phyloP scores from a whole-genome alignment of 2,329 filamentous ascomycete genomes.

The Apiospora arundinis region DNA sequence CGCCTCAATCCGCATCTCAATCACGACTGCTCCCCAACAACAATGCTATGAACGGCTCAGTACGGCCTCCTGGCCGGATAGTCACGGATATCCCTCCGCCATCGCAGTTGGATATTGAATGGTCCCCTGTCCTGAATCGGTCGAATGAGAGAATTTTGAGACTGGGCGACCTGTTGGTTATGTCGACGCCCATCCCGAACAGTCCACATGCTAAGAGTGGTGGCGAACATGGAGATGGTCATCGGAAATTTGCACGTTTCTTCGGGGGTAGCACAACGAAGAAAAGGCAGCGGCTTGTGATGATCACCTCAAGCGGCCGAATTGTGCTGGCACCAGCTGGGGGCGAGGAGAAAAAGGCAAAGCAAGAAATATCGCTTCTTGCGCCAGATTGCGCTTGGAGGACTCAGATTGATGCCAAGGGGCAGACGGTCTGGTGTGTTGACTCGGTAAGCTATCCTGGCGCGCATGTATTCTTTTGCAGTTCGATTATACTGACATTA shows the following conservation, averaged over 20 bases:
- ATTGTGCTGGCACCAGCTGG: conserved; percentile 90
- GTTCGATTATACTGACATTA: conserved; percentile 37
- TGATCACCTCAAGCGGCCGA: conserved; percentile 91
- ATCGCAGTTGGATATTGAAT: conserved; percentile 95
- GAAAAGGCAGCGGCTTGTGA: conserved; percentile 89
- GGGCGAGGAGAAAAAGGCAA: conserved; percentile 94
- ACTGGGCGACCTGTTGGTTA: conserved; percentile 87
- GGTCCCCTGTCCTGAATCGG: conserved; percentile 92
- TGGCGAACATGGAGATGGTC: conserved; percentile 72
- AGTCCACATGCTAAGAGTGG: conserved; percentile 71
- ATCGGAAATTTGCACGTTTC: conserved; percentile 91
- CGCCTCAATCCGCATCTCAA: conserved; percentile 35
- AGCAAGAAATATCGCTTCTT: conserved; percentile 88
- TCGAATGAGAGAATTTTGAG: conserved; percentile 94
- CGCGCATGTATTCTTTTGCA: conserved; percentile 23
- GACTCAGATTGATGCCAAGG: conserved; percentile 84
- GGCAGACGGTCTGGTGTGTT: conserved; percentile 85
- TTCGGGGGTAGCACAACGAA: conserved; percentile 92
- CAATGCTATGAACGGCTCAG: conserved; percentile 51
- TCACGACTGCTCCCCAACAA: conserved; percentile 42
- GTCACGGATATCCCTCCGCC: conserved; percentile 97
- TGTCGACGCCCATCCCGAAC: conserved; percentile 78
- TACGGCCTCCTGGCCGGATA: conserved; percentile 74
- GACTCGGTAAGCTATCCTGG: conserved; percentile 77
- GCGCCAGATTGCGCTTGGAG: conserved; percentile 78